These are phyloP conservation scores for Alternaria ventricosa DNA, from an alignment of 2,329 filamentous ascomycete species.

Conservation along the genomic window DNA sequence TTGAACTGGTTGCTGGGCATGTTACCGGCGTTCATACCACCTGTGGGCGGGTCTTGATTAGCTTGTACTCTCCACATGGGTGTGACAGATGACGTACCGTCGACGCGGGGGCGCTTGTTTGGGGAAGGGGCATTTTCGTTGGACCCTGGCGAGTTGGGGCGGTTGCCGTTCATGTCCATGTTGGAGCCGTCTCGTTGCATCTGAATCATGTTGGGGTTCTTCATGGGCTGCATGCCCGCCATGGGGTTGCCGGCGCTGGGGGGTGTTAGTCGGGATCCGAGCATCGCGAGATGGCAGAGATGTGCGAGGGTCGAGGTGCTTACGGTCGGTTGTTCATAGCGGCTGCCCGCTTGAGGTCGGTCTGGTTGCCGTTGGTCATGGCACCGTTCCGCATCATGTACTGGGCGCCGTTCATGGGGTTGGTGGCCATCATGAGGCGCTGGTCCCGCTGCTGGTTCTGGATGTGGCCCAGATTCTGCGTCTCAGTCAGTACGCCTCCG, in stretches of 20 bases:
- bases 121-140: slow-evolving; percentile 91
- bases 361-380: slow-evolving; percentile 64
- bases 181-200: slow-evolving; percentile 89
- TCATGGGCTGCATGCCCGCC: slow-evolving; percentile 69
- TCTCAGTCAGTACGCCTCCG: slow-evolving; percentile 22
- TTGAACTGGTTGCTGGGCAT: slow-evolving; percentile 80
- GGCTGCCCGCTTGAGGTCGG: slow-evolving; percentile 72
- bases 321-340: slow-evolving; percentile 81
- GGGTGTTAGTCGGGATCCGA: slow-evolving; percentile 17
- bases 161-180: slow-evolving; percentile 79
- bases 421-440: slow-evolving; percentile 72
- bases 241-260: slow-evolving; percentile 54
- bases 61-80: slow-evolving; percentile 49
- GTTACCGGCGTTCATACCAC: slow-evolving; percentile 76
- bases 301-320: slow-evolving; percentile 39
- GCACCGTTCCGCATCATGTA: slow-evolving; percentile 65
- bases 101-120: slow-evolving; percentile 85
- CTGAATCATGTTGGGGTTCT: slow-evolving; percentile 66
- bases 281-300: neutral
- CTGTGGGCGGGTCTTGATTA: slow-evolving; percentile 66
- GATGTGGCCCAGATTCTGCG: slow-evolving; percentile 70
- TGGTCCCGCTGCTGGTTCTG: slow-evolving; percentile 72
- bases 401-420: slow-evolving; percentile 51
- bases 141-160: slow-evolving; percentile 80
- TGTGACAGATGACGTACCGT: slow-evolving; percentile 67